Evolutionary conservation across 1,139 yeast species (phyloP), one percentile per base, ranked within the genome.

Genomic region (Blastobotrys elegans): DNA sequence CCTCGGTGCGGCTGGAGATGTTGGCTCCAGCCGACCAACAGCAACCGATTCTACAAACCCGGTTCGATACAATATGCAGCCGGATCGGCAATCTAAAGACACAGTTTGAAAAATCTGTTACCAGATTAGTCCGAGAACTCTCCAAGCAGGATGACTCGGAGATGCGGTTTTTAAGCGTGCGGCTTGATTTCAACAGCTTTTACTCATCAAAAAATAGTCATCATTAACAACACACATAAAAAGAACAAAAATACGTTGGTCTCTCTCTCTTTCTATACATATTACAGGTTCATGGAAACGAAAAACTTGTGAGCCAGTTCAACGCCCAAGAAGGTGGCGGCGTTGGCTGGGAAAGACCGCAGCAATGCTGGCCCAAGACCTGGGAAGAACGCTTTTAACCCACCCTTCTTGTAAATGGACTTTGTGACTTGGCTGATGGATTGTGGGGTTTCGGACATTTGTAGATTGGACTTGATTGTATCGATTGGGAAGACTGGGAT

Each of bases 301-400:
- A 87, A 79, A 57, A 82, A 74, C 52, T 79, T 76, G 68, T 83
- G 86, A 13, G 96, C 89, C 50, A 90, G 63, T 66, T 92, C 98
- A 39, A 92, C 97, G 47, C 97, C 98, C 41, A 89, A 77, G 71
- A 92, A 92, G 2, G 97, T 90, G 18, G 97, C 97, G 17, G 97
- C 97, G 66, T 92, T 92, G 21, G 97, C 97, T 2, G 97, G 97
- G 85, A 92, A 90, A 24, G 96, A 84, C 66, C 98, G 79, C 38
- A 89, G 80, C 61, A 92, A 73, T 1, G 97, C 97, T 11, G 98
- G 97, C 0, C 96, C 97, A 29, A 92, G 79, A 6, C 97, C 63
- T 17, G 87, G 83, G 67, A 89, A 92, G 72, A 92, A 92, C 0
- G 95, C 96, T 65, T 82, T 84, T 57, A 89, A 56, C 24, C 97